phyloP scores from a whole-genome alignment of 2,329 filamentous ascomycete species.

The Aspergillus hiratsukae region DNA sequence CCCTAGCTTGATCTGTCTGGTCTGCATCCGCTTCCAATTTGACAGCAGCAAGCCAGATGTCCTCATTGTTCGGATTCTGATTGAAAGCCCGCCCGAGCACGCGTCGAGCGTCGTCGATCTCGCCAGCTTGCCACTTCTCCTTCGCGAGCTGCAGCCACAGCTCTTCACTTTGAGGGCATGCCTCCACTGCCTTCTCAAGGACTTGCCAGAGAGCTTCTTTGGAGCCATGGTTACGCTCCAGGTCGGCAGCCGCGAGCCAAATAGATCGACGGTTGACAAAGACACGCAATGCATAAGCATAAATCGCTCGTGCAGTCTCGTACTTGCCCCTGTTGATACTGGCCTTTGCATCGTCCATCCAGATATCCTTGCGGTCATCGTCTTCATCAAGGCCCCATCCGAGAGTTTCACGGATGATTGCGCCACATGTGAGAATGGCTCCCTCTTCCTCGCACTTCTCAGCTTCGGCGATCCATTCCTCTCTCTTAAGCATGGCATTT shows the following conservation, averaged over 20 bases:
- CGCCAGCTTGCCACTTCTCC: conserved; percentile 86
- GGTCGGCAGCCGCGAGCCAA: conserved; percentile 85
- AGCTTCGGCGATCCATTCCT: conserved; percentile 94
- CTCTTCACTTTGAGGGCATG: conserved; percentile 84
- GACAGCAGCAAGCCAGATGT: conserved; percentile 95
- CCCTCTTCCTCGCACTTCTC: conserved; percentile 94
- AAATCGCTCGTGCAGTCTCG: conserved; percentile 89
- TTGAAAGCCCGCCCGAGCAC: conserved; percentile 89
- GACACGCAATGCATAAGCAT: conserved; percentile 81
- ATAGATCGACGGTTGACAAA: conserved; percentile 84
- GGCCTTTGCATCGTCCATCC: conserved; percentile 86
- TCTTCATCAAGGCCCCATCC: conserved; percentile 93
- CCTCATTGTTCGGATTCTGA: conserved; percentile 93
- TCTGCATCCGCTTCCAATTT: conserved; percentile 91
- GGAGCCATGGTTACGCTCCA: conserved; percentile 84
- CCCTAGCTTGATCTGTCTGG: conserved; percentile 74
- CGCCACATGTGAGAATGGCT: conserved; percentile 76
- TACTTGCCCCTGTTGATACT: conserved; percentile 78
- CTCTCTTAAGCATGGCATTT: conserved; percentile 92
- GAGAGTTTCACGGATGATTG: conserved; percentile 87
- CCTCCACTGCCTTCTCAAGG: conserved; percentile 88
- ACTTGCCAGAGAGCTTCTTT: conserved; percentile 79
- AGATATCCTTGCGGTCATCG: conserved; percentile 91
- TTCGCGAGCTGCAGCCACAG: conserved; percentile 95
- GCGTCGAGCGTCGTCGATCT: conserved; percentile 78